These are phyloP conservation scores for Galeopsis tetrahit DNA, from an alignment of 257 asterid species.

Conservation along the genomic window DNA sequence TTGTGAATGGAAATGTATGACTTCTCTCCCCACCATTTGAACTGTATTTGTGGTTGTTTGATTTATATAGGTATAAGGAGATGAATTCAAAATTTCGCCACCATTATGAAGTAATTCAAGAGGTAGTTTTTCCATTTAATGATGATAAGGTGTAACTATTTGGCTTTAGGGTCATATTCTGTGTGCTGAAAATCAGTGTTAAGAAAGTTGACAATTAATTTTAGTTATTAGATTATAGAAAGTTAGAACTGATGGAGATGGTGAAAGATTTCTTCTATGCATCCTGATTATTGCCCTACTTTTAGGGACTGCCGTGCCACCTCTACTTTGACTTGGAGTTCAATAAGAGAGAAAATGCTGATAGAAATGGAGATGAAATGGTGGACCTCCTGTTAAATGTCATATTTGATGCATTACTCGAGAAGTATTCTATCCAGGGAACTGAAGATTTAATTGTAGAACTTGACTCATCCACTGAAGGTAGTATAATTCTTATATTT, in stretches of 20 bases:
- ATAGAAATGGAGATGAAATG: conserved; percentile 87
- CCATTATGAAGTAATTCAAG: conserved; percentile 95
- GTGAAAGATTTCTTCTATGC: conserved; percentile 17
- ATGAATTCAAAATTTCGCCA: conserved; percentile 80
- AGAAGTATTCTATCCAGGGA: conserved; percentile 72
- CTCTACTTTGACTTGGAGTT: conserved; percentile 97
- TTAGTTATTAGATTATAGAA: not conserved
- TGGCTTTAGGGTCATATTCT: not conserved
- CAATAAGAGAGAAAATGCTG: conserved; percentile 64
- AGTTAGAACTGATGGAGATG: not conserved
- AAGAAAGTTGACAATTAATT: not conserved
- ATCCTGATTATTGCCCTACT: conserved; percentile 31
- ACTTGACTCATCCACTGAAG: conserved; percentile 91
- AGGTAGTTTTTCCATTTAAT: conserved; percentile 53
- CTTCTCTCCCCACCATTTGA: not conserved
- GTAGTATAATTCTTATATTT: conserved; percentile 42
- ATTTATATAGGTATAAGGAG: conserved; percentile 60
- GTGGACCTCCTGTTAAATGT: conserved; percentile 79
- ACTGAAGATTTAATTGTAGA: conserved; percentile 71
- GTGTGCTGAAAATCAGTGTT: not conserved
- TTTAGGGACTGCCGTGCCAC: conserved; percentile 94
- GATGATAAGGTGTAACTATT: conserved; percentile 17
- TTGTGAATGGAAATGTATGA: not conserved
- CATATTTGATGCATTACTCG: conserved; percentile 69
- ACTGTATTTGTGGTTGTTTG: conserved; percentile 24